phyloP scores from a whole-genome alignment of 805 yeast species.

The Starmerella apis region DNA sequence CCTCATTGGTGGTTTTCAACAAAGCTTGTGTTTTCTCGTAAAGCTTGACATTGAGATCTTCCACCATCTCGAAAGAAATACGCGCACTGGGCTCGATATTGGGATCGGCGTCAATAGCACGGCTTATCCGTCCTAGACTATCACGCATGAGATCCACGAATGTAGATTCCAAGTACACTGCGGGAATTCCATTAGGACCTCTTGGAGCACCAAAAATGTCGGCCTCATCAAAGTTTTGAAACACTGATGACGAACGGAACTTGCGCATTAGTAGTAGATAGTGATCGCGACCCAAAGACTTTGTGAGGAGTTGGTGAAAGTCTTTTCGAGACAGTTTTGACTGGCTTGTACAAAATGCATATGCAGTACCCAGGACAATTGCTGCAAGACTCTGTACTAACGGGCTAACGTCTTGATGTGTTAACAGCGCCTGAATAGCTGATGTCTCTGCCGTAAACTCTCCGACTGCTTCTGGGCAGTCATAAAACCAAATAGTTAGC shows the following conservation, averaged over 20 bases:
- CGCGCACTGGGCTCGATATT: slow-evolving; percentile 55
- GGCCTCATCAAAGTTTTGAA: slow-evolving; percentile 39
- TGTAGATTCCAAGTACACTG: slow-evolving; percentile 56
- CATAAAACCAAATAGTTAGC: slow-evolving; percentile 65
- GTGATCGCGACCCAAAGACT: slow-evolving; percentile 70
- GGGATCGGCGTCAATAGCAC: slow-evolving; percentile 68
- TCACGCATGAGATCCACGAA: slow-evolving; percentile 62
- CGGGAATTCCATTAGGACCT: slow-evolving; percentile 82
- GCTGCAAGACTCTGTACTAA: slow-evolving; percentile 65
- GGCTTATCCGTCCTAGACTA: slow-evolving; percentile 54
- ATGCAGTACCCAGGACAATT: slow-evolving; percentile 60
- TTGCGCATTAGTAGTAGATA: slow-evolving; percentile 63
- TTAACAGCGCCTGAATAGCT: slow-evolving; percentile 53
- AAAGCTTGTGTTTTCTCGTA: slow-evolving; percentile 27
- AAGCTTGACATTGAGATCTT: slow-evolving; percentile 30
- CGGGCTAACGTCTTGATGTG: slow-evolving; percentile 48
- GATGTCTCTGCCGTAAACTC: slow-evolving; percentile 63
- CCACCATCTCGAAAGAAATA: slow-evolving; percentile 51
- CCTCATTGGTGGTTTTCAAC: slow-evolving; percentile 22
- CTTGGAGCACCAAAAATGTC: slow-evolving; percentile 42
- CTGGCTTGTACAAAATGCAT: slow-evolving; percentile 55
- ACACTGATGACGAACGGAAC: slow-evolving; percentile 49
- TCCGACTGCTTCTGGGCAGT: slow-evolving; percentile 61
- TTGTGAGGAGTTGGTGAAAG: slow-evolving; percentile 50
- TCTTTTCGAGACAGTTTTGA: slow-evolving; percentile 52